Evolutionary conservation across 345 rosid genomes (phyloP).

Genomic region (Capsella bursapastoris): DNA sequence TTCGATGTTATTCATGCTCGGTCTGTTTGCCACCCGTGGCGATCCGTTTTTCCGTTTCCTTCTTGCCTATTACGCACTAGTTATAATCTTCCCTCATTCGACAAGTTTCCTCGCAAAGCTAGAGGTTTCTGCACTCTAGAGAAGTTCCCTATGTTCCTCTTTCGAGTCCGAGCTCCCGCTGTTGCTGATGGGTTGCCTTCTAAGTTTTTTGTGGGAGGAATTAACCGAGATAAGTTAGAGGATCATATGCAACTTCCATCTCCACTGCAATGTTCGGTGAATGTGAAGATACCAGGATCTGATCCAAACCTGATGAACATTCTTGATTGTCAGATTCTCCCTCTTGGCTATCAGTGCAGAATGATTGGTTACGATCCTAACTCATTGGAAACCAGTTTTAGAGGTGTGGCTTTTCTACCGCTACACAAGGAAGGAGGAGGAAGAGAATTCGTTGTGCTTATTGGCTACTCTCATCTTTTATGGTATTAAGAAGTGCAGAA

Average conservation of each 20-base stretch:
- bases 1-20: background rate
- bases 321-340: background rate
- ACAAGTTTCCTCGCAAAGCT: background rate
- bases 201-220: constrained; percentile 8
- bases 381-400: background rate
- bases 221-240: background rate
- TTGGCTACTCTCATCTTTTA: background rate
- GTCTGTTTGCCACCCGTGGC: constrained; percentile 6
- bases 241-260: background rate
- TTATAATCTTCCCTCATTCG: background rate
- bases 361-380: background rate
- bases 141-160: background rate
- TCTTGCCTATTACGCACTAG: background rate
- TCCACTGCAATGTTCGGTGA: background rate
- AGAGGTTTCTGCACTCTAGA: background rate
- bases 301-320: background rate
- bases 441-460: background rate
- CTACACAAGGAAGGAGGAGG: background rate
- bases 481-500: background rate
- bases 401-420: background rate
- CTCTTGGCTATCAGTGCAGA: background rate
- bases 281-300: background rate
- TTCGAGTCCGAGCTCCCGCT: background rate
- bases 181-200: background rate
- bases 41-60: background rate